Base-by-base conservation (phyloP, 345 rosid species). In the Microcos paniculata region DNA sequence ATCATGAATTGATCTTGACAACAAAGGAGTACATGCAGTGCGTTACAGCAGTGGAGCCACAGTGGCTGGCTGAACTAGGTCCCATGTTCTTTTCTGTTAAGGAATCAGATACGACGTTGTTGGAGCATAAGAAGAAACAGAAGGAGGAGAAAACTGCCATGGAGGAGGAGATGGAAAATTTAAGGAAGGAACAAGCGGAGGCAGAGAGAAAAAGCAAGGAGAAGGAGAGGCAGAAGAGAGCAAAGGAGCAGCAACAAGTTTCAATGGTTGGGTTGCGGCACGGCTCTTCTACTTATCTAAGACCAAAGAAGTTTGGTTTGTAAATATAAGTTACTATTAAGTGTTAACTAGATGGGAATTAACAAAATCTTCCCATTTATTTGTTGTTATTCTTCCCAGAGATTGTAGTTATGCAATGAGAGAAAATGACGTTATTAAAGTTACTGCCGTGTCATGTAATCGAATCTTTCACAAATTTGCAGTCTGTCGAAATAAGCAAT, bases 1-100 rank as follows among this genome's bases (percentile, higher is more conserved):
- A 96, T 80, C 98, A 96, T 35, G 98, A 96, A 76, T 80, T 96
- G 87, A 85, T 96, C 33, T 80, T 93, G 85, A 96, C 99, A 0
- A 72, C 95, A 0, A 96, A 96, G 88, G 97, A 96, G 85, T 96
- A 96, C 81, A 96, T 96, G 99, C 97, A 96, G 85, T 92, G 98
- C 42, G 99, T 87, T 46, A 93, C 99, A 0, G 83, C 98, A 0
- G 99, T 96, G 57, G 99, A 92, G 89, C 90, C 97, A 1, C 94
- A 96, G 66, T 96, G 99, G 98, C 62, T 92, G 79, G 97, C 97
- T 0, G 97, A 93, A 88, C 68, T 96, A 13, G 99, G 99, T 28
- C 98, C 99, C 3, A 92, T 96, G 99, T 96, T 96, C 71, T 96
- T 96, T 77, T 90, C 98, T 0, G 97, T 93, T 9, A 96, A 96